phyloP scores from a whole-genome alignment of 805 yeast species.

The Ogataea haglerorum region DNA sequence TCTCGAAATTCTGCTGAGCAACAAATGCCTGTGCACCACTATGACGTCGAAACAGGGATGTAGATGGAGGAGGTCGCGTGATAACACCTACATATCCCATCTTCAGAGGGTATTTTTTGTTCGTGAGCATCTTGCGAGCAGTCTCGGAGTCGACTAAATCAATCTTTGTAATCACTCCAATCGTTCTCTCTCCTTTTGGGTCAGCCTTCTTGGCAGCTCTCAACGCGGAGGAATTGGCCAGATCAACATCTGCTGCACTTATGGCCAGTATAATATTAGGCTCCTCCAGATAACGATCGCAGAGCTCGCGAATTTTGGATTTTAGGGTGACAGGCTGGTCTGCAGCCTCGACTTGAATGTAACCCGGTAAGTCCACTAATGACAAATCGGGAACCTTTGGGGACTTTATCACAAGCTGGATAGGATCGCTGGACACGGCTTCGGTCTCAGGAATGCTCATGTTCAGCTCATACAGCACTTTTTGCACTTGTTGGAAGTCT shows the following conservation, averaged over 20 bases:
- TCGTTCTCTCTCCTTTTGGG: slow-evolving; percentile 92
- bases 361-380: slow-evolving; percentile 94
- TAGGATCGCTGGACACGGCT: slow-evolving; percentile 90
- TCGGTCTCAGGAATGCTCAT: slow-evolving; percentile 86
- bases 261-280: slow-evolving; percentile 96
- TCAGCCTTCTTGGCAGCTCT: slow-evolving; percentile 87
- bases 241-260: slow-evolving; percentile 96
- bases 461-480: slow-evolving; percentile 80
- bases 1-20: slow-evolving; percentile 67
- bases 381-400: slow-evolving; percentile 91
- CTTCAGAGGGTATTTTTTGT: slow-evolving; percentile 80
- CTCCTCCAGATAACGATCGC: slow-evolving; percentile 80
- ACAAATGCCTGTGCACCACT: slow-evolving; percentile 60
- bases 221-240: slow-evolving; percentile 93
- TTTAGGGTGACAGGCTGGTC: slow-evolving; percentile 90
- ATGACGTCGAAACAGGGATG: slow-evolving; percentile 49
- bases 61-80: slow-evolving; percentile 57
- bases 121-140: slow-evolving; percentile 67
- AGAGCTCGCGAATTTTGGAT: slow-evolving; percentile 69
- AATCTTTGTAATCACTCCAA: slow-evolving; percentile 92
- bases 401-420: slow-evolving; percentile 85
- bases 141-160: slow-evolving; percentile 79
- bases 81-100: slow-evolving; percentile 99
- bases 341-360: slow-evolving; percentile 93
- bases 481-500: slow-evolving; percentile 86